A percentile compares a stretch with the other conserved stretches of the same genome.
Evolutionary conservation across 768 basidiomycete species (phyloP).

Genomic region (Pisolithus orientalis): DNA sequence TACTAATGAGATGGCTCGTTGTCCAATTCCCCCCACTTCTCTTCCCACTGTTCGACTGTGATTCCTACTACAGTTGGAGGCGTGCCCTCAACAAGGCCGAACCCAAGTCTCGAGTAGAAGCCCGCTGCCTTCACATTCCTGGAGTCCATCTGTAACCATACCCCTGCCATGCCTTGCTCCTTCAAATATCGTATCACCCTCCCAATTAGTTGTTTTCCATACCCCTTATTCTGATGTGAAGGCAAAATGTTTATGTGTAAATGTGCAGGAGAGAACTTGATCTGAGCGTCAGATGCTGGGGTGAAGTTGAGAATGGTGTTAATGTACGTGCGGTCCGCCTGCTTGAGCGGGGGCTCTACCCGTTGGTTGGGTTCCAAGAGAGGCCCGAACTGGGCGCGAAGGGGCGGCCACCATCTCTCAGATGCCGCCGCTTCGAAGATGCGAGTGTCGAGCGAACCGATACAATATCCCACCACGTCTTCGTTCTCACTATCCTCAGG

Average conservation of each 20-base stretch:
- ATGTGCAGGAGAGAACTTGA: conserved; percentile 67
- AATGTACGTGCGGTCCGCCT: conserved; percentile 28
- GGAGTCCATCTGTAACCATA: conserved; percentile 69
- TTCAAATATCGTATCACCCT: conserved; percentile 49
- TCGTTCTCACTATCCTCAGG: conserved; percentile 29
- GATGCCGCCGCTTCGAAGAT: conserved; percentile 51
- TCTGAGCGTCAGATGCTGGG: conserved; percentile 43
- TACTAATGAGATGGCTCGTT: neutral
- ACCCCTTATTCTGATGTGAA: conserved; percentile 60
- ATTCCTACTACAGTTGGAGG: conserved; percentile 49
- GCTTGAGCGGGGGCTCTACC: conserved; percentile 11
- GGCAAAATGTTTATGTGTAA: conserved; percentile 70
- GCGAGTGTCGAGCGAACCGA: conserved; percentile 64
- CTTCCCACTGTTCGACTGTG: conserved; percentile 36
- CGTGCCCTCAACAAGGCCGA: conserved; percentile 48
- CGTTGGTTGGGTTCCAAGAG: conserved; percentile 10
- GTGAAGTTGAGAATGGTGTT: conserved; percentile 28
- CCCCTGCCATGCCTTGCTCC: conserved; percentile 35
- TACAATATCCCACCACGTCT: conserved; percentile 61
- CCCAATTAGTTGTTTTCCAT: conserved; percentile 60
- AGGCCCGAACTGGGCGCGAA: conserved; percentile 46
- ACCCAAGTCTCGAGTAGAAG: conserved; percentile 63
- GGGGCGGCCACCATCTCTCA: conserved; percentile 60
- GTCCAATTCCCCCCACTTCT: conserved; percentile 1
- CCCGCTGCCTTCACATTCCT: conserved; percentile 51